Percentiles rank a stretch among this genome's conserved stretches.
These are phyloP conservation scores for Saturnispora ahearnii DNA, from an alignment of 805 yeast genomes.

Conservation along the genomic window DNA sequence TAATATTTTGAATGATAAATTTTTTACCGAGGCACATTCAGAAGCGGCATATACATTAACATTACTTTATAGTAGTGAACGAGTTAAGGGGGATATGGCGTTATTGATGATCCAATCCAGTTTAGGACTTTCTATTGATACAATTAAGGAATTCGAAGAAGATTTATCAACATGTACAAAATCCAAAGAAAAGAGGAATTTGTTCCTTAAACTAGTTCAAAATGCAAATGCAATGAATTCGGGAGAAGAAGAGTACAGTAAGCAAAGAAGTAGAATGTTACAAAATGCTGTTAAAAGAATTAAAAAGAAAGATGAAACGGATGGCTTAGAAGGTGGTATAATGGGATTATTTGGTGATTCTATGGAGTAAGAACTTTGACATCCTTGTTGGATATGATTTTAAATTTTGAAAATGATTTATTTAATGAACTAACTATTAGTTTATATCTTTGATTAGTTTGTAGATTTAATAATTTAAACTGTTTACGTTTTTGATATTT, in stretches of 20 bases:
- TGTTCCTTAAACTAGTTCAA: constrained; percentile 63
- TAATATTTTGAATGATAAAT: constrained; percentile 58
- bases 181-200: constrained; percentile 70
- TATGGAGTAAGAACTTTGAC: background rate
- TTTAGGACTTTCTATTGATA: constrained; percentile 45
- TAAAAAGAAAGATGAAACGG: constrained; percentile 10
- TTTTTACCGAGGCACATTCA: constrained; percentile 76
- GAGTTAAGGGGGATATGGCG: constrained; percentile 62
- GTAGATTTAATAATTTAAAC: background rate
- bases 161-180: constrained; percentile 56
- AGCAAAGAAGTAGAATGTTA: constrained; percentile 12
- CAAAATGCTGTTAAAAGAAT: constrained; percentile 10
- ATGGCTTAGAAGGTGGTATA: constrained; percentile 13
- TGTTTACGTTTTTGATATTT: constrained; percentile 2
- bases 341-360: constrained; percentile 11
- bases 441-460: constrained; percentile 1
- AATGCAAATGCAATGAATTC: constrained; percentile 43
- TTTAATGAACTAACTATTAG: background rate
- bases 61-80: constrained; percentile 62
- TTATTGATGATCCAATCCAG: constrained; percentile 46
- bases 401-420: constrained; percentile 1
- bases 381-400: background rate
- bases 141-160: constrained; percentile 55
- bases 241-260: constrained; percentile 18
- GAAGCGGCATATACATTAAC: constrained; percentile 91